These are phyloP conservation scores for Fusarium sp. DNA, from an alignment of 2,329 filamentous ascomycete genomes.

Conservation along the genomic window DNA sequence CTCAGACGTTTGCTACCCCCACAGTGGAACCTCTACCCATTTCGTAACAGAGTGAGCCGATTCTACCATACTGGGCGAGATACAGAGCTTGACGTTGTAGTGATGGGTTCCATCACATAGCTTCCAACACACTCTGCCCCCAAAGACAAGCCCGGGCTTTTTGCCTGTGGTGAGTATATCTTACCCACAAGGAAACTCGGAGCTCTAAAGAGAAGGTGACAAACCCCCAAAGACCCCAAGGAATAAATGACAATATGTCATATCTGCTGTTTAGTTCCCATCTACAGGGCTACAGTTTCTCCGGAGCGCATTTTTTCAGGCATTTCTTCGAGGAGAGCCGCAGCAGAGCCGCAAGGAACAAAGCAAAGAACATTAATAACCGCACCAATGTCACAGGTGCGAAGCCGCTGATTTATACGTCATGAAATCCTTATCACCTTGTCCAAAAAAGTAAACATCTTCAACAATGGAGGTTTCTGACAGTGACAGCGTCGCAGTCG, in stretches of 20 bases:
- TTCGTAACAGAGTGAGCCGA: slow-evolving; percentile 21
- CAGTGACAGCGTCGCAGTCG: background rate
- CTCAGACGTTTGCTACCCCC: background rate
- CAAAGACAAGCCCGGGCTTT: background rate
- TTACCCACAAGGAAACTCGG: background rate
- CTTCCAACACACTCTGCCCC: background rate
- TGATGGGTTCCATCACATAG: slow-evolving; percentile 18
- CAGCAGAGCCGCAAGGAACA: background rate
- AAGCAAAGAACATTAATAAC: background rate
- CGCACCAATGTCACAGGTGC: background rate
- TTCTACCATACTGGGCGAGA: slow-evolving; percentile 1
- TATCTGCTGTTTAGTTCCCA: background rate
- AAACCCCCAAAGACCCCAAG: background rate
- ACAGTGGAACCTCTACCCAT: slow-evolving; percentile 9
- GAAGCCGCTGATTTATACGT: background rate
- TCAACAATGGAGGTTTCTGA: background rate
- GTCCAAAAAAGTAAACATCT: background rate
- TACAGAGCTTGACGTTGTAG: background rate
- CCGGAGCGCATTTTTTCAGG: background rate
- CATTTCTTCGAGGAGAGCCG: background rate
- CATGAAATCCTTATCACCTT: background rate
- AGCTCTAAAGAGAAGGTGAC: slow-evolving; percentile 6
- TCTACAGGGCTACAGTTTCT: background rate
- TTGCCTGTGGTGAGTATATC: background rate
- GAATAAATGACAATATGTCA: background rate